Evolutionary conservation across 306 rosid genomes (phyloP).

Genomic region (Gillenia trifoliata): DNA sequence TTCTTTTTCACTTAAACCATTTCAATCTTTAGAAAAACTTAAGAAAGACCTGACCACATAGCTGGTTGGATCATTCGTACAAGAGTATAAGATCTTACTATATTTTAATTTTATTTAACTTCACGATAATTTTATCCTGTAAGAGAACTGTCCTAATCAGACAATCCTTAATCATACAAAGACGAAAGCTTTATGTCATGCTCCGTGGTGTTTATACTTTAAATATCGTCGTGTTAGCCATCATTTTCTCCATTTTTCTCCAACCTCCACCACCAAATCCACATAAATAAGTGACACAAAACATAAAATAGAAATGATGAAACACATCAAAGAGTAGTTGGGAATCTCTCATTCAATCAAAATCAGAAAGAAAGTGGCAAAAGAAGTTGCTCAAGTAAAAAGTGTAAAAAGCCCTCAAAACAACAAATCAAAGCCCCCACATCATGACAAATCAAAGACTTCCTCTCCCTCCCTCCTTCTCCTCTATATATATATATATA

Average conservation of each 20-base stretch:
- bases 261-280: conserved; percentile 21
- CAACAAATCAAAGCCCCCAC: conserved; percentile 9
- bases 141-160: too few relatives aligned
- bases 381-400: conserved; percentile 9
- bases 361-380: conserved; percentile 13
- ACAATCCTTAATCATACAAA: conserved; percentile 19
- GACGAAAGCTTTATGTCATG: conserved; percentile 28
- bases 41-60: background rate
- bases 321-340: conserved; percentile 10
- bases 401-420: background rate
- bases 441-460: background rate
- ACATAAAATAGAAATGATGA: conserved; percentile 8
- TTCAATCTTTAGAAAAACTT: background rate
- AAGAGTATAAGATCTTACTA: too few relatives aligned
- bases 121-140: background rate
- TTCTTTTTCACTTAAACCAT: conserved; percentile 2
- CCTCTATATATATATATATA: too few relatives aligned
- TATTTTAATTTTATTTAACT: too few relatives aligned
- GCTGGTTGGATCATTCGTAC: background rate
- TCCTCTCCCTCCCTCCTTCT: background rate
- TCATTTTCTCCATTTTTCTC: conserved; percentile 19
- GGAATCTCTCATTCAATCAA: conserved; percentile 27
- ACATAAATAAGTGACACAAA: background rate
- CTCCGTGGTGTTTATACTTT: too few relatives aligned
- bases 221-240: too few relatives aligned